Conservation (phyloP, 2,329 filamentous ascomycete genomes). For the Fusarium decemcellulare region DNA sequence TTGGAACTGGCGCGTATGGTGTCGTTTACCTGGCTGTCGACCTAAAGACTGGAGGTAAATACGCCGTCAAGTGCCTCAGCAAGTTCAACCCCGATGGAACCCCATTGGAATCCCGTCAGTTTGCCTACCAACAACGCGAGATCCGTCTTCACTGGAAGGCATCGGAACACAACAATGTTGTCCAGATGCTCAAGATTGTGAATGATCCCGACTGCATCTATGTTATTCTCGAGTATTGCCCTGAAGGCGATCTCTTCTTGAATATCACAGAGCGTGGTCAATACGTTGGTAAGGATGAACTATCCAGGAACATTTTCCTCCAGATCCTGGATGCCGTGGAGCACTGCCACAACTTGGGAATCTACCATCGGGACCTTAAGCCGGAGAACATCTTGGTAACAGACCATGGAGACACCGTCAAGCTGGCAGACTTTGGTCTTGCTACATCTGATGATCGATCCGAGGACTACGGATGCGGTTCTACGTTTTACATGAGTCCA, state of each 20-base stretch:
- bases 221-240: conserved; percentile 96
- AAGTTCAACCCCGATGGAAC: conserved; percentile 82
- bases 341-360: conserved; percentile 92
- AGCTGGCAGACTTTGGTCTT: conserved; percentile 97
- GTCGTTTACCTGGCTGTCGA: conserved; percentile 94
- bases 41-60: conserved; percentile 83
- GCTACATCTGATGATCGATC: conserved; percentile 88
- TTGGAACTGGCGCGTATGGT: conserved; percentile 95
- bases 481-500: conserved; percentile 99
- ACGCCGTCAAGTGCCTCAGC: conserved; percentile 97
- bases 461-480: conserved; percentile 96
- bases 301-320: conserved; percentile 90
- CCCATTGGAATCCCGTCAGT: conserved; percentile 85
- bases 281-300: conserved; percentile 92
- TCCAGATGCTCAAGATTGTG: conserved; percentile 94
- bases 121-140: conserved; percentile 92
- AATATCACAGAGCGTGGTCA: conserved; percentile 97
- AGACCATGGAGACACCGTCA: conserved; percentile 89
- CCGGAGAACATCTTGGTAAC: conserved; percentile 97
- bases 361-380: conserved; percentile 98
- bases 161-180: conserved; percentile 91
- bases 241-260: conserved; percentile 95
- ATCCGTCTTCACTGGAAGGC: conserved; percentile 92
- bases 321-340: conserved; percentile 97
- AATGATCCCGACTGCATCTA: conserved; percentile 94